Evolutionary conservation across 345 rosid genomes (phyloP).

Genomic region (Lepidium didymum): DNA sequence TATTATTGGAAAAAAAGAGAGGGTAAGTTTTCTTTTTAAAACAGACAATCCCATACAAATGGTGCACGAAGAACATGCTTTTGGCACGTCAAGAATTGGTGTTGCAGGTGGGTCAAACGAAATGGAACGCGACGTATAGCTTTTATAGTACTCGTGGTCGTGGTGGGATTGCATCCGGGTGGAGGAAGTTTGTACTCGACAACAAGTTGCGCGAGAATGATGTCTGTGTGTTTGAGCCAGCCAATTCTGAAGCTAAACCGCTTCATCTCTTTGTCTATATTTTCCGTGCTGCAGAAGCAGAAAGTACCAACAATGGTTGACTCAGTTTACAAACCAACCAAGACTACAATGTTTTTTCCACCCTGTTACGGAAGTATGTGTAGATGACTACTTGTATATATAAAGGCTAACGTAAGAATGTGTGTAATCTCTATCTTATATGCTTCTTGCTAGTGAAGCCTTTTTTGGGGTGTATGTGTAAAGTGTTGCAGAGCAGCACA

Average conservation of each 20-base stretch:
- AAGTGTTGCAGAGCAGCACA: background rate
- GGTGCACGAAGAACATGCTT: slow-evolving; percentile 5
- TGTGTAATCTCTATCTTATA: background rate
- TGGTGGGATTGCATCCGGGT: slow-evolving; percentile 21
- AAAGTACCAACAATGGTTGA: slow-evolving; percentile 10
- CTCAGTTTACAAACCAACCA: background rate
- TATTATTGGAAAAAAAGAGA: background rate
- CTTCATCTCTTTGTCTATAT: slow-evolving; percentile 10
- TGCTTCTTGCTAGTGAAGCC: background rate
- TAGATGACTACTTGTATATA: background rate
- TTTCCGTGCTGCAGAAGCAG: slow-evolving; percentile 15
- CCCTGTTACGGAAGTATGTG: background rate
- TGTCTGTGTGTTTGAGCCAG: slow-evolving; percentile 25
- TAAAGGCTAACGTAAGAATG: background rate
- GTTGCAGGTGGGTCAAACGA: slow-evolving; percentile 14
- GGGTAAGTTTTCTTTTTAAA: background rate
- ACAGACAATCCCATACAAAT: slow-evolving; percentile 13
- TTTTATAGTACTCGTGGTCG: background rate
- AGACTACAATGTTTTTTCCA: background rate
- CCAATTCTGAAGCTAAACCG: background rate
- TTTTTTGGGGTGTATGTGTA: background rate
- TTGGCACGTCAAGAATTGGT: slow-evolving; percentile 10
- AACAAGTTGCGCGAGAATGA: slow-evolving; percentile 10
- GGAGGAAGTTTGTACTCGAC: slow-evolving; percentile 18
- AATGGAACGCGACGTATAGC: background rate